Evolutionary conservation across 1,284 basidiomycete genomes (phyloP), one percentile per base, ranked within the genome.

Genomic region (Cystobasidium sp.): DNA sequence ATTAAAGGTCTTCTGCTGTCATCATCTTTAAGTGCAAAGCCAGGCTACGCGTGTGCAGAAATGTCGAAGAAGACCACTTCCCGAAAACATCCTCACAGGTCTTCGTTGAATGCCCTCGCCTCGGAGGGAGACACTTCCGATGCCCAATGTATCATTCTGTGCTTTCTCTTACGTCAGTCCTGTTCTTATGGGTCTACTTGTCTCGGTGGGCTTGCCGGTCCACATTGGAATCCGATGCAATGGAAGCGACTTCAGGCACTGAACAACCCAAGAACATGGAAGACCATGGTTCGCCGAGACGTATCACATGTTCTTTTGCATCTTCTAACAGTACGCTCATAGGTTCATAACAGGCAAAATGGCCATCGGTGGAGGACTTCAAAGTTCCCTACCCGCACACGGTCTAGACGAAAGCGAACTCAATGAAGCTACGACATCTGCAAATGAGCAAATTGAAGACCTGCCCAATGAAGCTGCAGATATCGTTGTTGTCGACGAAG

Each of bases 201-300:
- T 20, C 37, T 59, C 18, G 9, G 37, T 59, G 31, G 56, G 56
- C 56, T 59, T 31, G 56, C 55, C 55, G 22, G 24, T 58, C 55
- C 10, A n/a, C 10, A 58, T 58, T n/a, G 22, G 39, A 58, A 58
- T 58, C 31, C 24, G 55, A 58, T 16, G 31, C 18, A 7, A 31
- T 31, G 9, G 22, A 37, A 12, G n/a, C 4, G 39, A 3, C 52
- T 18, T 59, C 37, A 41, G 56, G 56, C n/a, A 43, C 39, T 1
- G 2, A 16, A 31, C 31, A 31, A 5, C 31, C 31, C 31, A 31
- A 31, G 31, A 31, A 31, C 31, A 31, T 31, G 31, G 31, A 31
- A 2, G 31, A 31, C 31, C 5, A 5, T 31, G 31, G 31, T 5
- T 31, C 31, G 31, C 31, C 31, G 31, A 31, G 31, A 1, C 5